Evolutionary conservation across 225 moss, liverwort and hornwort species (phyloP).

Genomic region (Neckera pumila): DNA sequence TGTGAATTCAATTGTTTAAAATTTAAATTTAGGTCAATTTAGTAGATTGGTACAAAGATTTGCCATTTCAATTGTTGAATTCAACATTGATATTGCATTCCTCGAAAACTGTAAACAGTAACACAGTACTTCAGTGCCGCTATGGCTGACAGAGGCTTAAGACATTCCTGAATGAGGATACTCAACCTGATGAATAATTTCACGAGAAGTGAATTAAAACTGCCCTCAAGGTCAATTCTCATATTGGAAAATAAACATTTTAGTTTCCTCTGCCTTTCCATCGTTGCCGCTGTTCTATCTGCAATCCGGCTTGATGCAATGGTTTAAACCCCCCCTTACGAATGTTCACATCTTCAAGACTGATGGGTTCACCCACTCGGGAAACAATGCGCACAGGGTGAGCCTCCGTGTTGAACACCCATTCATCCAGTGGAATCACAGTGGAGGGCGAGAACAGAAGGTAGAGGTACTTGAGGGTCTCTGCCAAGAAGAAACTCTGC

Average conservation of each 20-base stretch:
- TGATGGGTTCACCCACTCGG: constrained; percentile 37
- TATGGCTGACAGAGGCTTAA: neutral
- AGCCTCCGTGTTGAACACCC: constrained; percentile 97
- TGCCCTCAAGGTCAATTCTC: neutral
- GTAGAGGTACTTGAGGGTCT: constrained; percentile 89
- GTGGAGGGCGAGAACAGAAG: constrained; percentile 77
- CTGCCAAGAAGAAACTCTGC: constrained; percentile 90
- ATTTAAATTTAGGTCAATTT: no score
- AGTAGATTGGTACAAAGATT: no score
- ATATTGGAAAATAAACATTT: neutral
- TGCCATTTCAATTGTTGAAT: no score
- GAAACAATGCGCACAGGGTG: constrained; percentile 67
- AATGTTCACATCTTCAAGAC: constrained; percentile 1
- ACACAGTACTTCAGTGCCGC: neutral
- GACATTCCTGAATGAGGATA: neutral
- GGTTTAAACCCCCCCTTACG: neutral
- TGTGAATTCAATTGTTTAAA: no score
- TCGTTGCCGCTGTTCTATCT: neutral
- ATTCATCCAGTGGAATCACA: constrained; percentile 68
- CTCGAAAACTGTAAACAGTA: neutral
- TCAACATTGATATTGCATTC: no score
- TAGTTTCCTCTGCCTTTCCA: constrained; percentile 13
- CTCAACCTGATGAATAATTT: neutral
- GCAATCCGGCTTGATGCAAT: neutral
- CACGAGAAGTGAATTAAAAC: neutral